phyloP scores from a whole-genome alignment of 768 basidiomycete genomes.

The Tylopilus subfusipes region DNA sequence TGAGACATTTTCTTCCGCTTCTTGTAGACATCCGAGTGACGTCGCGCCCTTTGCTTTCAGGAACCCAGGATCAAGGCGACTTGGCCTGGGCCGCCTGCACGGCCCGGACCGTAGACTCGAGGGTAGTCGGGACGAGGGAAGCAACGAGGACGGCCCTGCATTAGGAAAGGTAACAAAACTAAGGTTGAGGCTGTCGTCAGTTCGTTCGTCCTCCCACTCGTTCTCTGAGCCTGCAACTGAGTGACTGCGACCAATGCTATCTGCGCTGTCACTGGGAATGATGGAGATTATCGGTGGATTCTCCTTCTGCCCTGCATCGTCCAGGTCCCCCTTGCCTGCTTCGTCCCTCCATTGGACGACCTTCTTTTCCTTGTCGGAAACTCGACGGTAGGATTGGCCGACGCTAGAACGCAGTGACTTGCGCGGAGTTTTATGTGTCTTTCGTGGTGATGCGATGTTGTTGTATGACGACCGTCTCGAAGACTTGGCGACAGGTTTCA shows the following conservation, averaged over 20 bases:
- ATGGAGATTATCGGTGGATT: constrained; percentile 20
- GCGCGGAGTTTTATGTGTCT: constrained; percentile 57
- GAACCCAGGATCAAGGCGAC: constrained; percentile 68
- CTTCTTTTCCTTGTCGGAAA: constrained; percentile 68
- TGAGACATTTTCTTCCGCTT: constrained; percentile 63
- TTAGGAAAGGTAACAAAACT: constrained; percentile 41
- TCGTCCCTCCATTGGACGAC: constrained; percentile 87
- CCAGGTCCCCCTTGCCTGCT: constrained; percentile 76
- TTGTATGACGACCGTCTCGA: constrained; percentile 45
- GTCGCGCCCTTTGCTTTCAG: constrained; percentile 50
- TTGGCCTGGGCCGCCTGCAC: constrained; percentile 54
- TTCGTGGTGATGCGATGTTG: constrained; percentile 44
- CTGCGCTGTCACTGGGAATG: constrained; percentile 37
- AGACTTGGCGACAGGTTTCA: constrained; percentile 37
- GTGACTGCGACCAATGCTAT: constrained; percentile 29
- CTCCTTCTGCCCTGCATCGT: constrained; percentile 49
- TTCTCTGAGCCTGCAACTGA: constrained; percentile 70
- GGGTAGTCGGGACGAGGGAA: constrained; percentile 32
- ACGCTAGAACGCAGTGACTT: constrained; percentile 69
- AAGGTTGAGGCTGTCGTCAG: constrained; percentile 68
- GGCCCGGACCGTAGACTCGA: constrained; percentile 14
- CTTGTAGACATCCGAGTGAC: constrained; percentile 60
- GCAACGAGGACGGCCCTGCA: constrained; percentile 30
- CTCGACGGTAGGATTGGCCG: constrained; percentile 57
- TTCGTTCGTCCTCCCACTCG: constrained; percentile 89